Evolutionary conservation across 306 rosid species (phyloP), one percentile per base, ranked within the genome.

Genomic region (Vachellia collinsii): DNA sequence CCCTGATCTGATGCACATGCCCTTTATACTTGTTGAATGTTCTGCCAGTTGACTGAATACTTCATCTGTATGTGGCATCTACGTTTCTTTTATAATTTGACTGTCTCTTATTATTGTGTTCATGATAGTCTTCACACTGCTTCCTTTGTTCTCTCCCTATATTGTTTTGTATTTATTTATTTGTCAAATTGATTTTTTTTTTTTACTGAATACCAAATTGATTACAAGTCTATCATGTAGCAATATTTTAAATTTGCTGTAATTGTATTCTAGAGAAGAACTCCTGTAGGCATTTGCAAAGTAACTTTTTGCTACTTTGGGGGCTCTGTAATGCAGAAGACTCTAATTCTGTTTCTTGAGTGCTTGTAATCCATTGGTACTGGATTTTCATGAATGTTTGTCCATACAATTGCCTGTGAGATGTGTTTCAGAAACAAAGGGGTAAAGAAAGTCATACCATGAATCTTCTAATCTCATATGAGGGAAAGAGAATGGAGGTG

Each of bases 301-400:
- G 37, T 79, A 69, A 61, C 59, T 78, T 17, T 48, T 75, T 29
- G 67, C 64, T 66, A 77, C 51, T 64, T 67, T 29, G 37, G 59
- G 68, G 51, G 42, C 75, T 74, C 64, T 74, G 72, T 22, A 59
- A 51, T 20, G 16, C 68, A 22, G 47, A 65, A 71, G 61, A 63
- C 75, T 51, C 75, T 51, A 42, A 42, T 42, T 51, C 9, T 75
- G n/a, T 6, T 74, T 48, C 14, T 20, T 34, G 39, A 43, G 20
- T 75, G 6, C 56, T 51, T 50, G 34, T 70, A 51, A 71, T 69
- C 6, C 54, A 48, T 48, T 48, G 13, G 54, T 48, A 3, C 12
- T 48, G 54, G 20, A 46, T 53, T 53, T 70, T 6, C 14, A 66
- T 37, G 34, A 47, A 65, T 19, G 11, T 41, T 63, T 80, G 41